Conservation (phyloP, 2,329 filamentous ascomycete species). For the Epichloe sibirici region DNA sequence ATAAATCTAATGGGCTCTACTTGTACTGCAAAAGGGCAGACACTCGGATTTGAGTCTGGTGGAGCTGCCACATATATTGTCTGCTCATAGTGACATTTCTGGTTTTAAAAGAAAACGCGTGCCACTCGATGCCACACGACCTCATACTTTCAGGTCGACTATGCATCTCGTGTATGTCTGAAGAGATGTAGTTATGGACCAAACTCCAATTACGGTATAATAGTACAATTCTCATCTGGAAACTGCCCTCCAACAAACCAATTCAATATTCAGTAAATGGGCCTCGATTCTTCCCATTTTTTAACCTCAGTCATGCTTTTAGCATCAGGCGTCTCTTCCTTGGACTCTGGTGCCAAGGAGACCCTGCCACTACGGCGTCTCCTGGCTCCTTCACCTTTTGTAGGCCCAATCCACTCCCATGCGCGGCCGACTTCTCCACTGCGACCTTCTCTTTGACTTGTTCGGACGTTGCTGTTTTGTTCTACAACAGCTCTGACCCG, state of each 20-base stretch:
- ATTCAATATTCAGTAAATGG: slow-evolving; percentile 23
- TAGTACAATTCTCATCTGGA: background rate
- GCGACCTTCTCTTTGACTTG: slow-evolving; percentile 52
- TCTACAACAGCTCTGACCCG: slow-evolving; percentile 77
- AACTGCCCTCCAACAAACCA: background rate
- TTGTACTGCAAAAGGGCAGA: no score
- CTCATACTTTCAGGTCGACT: no score
- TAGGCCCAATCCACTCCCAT: slow-evolving; percentile 59
- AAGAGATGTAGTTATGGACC: background rate
- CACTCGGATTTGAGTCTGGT: no score
- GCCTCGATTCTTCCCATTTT: slow-evolving; percentile 31
- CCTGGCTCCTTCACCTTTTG: slow-evolving; percentile 30
- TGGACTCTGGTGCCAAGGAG: slow-evolving; percentile 31
- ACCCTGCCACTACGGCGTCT: slow-evolving; percentile 41
- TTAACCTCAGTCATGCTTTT: slow-evolving; percentile 16
- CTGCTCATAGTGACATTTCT: no score
- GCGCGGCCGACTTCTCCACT: slow-evolving; percentile 54
- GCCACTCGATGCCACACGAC: no score
- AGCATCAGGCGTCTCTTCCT: slow-evolving; percentile 19
- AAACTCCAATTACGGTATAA: background rate
- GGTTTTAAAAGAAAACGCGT: no score
- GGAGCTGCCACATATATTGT: no score
- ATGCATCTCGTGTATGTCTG: no score
- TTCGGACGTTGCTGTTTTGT: slow-evolving; percentile 83
- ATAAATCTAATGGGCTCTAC: no score